Evolutionary conservation across 2,329 filamentous ascomycete genomes (phyloP), one percentile per base, ranked within the genome.

Genomic region (Fusarium sp.): DNA sequence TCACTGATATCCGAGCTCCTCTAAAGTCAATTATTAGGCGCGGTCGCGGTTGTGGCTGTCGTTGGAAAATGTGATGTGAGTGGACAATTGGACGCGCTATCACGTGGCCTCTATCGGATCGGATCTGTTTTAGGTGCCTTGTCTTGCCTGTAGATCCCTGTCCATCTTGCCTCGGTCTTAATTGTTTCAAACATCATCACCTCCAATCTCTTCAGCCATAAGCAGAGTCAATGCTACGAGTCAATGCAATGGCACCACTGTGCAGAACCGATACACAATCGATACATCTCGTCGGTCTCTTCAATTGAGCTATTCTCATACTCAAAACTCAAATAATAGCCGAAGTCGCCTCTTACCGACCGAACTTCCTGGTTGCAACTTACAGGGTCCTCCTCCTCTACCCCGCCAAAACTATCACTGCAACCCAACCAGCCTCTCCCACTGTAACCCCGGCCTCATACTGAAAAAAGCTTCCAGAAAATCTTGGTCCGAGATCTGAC

Each of bases 401-500:
- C 68, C 62, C 68, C 53, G 33, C 68, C 62, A 56, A 45, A 56
- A 35, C 29, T 35, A 9, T n/a, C 18, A 60, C 68, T 29, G 41
- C 38, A 44, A 52, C 47, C 39, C 45, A 64, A 44, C 53, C 62
- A 67, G 39, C 64, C 69, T 72, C 65, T 33, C 31, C 41, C 46
- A 44, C 33, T 50, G 45, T 49, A 36, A 36, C 53, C 54, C 65
- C 62, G 59, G 27, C 55, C 35, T 45, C 38, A 46, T 45, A 29
- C 63, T n/a, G 60, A 60, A 59, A 57, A 58, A 50, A 25, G 31
- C 57, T 58, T 72, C 67, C 45, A 60, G 54, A 65, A 68, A 65
- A 62, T 39, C 45, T 58, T 58, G 55, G 41, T 25, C 54, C 7
- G 14, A 31, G 27, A 46, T 55, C 47, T 47, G 62, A 44, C 27